Percentiles rank a stretch among this genome's conserved stretches.
Conservation (phyloP, 495 filamentous ascomycete species). For the Penicillium lividum region DNA sequence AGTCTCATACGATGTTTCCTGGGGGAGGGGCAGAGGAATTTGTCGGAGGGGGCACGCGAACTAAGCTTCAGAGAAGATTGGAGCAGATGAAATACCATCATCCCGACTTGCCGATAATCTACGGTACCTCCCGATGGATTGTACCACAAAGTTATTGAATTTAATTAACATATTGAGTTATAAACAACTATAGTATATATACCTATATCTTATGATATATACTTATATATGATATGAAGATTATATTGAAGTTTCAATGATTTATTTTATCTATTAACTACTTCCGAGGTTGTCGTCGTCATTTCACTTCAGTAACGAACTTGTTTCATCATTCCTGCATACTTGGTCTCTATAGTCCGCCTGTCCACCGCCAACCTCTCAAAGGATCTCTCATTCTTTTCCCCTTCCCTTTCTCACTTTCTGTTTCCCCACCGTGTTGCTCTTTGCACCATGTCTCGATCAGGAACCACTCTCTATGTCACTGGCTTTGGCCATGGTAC, state of each 20-base stretch:
- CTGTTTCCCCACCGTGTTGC: constrained; percentile 2
- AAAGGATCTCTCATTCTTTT: constrained; percentile 4
- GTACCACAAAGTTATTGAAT: not conserved
- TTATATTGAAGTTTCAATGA: not conserved
- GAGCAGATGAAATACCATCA: constrained; percentile 14
- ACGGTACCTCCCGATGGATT: constrained; percentile 34
- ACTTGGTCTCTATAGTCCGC: constrained; percentile 11
- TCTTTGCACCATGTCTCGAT: constrained; percentile 73
- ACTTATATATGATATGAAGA: no score
- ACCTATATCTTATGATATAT: no score
- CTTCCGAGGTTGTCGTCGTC: not conserved
- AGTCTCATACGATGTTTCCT: not conserved
- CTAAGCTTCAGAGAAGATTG: constrained; percentile 4
- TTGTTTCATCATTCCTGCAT: constrained; percentile 11
- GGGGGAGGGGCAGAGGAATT: not conserved
- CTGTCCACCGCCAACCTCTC: constrained; percentile 14
- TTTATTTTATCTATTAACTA: not conserved
- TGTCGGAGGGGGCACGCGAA: not conserved
- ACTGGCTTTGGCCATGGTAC: constrained; percentile 98
- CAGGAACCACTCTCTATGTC: constrained; percentile 94
- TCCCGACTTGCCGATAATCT: constrained; percentile 28
- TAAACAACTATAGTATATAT: no score
- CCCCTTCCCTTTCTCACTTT: constrained; percentile 2
- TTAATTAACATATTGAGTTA: not conserved
- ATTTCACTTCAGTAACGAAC: not conserved